These are phyloP conservation scores for Clarireedia paspali DNA, from an alignment of 2,329 filamentous ascomycete genomes.

Conservation along the genomic window DNA sequence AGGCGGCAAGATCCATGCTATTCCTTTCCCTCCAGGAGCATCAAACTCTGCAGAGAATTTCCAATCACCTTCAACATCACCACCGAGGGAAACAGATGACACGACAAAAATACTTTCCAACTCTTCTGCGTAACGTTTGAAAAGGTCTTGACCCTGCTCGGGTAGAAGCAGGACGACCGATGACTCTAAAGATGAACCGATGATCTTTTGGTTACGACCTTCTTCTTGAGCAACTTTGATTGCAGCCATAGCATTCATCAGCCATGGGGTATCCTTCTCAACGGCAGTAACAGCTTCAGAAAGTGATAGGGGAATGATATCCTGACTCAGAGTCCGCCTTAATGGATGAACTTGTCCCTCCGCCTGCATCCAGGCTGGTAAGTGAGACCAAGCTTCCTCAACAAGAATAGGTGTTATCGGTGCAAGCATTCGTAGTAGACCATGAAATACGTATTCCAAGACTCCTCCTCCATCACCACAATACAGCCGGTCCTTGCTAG, in stretches of 20 bases:
- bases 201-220: conserved; percentile 60
- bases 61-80: conserved; percentile 39
- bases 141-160: conserved; percentile 24
- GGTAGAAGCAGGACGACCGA: conserved; percentile 52
- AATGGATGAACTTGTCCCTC: conserved; percentile 34
- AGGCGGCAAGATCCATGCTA: conserved; percentile 34
- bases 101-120: conserved; percentile 58
- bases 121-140: conserved; percentile 31
- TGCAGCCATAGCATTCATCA: conserved; percentile 41
- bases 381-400: conserved; percentile 79
- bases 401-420: conserved; percentile 78
- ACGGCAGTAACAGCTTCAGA: not conserved
- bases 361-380: conserved; percentile 55
- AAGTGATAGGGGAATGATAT: conserved; percentile 12
- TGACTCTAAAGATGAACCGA: conserved; percentile 77
- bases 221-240: conserved; percentile 71
- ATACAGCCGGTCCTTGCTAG: conserved; percentile 86
- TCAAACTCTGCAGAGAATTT: conserved; percentile 27
- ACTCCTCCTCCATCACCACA: conserved; percentile 64
- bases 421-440: conserved; percentile 69
- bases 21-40: conserved; percentile 16
- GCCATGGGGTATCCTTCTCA: conserved; percentile 17
- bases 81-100: conserved; percentile 49
- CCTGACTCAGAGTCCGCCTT: conserved; percentile 28
- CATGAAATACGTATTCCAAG: conserved; percentile 58